Evolutionary conservation across 495 filamentous ascomycete species (phyloP), one percentile per base, ranked within the genome.

Genomic region (Peziza echinospora): DNA sequence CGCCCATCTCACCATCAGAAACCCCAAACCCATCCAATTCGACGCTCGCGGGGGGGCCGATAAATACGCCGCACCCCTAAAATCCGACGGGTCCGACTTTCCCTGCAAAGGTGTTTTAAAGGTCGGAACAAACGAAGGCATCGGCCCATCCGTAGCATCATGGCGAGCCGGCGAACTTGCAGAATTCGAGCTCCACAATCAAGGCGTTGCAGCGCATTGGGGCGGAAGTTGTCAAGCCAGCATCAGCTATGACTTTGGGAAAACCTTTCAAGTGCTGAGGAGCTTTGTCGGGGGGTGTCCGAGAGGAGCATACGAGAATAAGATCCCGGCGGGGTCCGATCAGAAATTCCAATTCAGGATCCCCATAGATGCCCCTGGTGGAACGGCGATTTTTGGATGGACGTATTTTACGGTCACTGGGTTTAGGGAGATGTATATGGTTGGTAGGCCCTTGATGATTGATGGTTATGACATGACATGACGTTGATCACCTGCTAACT

Each of bases 361-460:
- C 10, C 71, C 72, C 2, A 39, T 48, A 0, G 62, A 64, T 23
- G 59, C 62, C 7, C 57, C 51, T 13, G 53, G 58, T 22, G 71
- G 68, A 0, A 16, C 41, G 0, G 63, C 60, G 7, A 54, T 64
- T 0, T 58, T 74, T 6, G 62, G 66, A 0, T 74, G 70, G 55
- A 59, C 44, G 3, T 59, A 55, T 55, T 48, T 48, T 41, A 55
- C 67, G 55, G 50, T 64, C 25, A 54, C 64, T 0, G 70, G 69
- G 0, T 68, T 70, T 28, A 62, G 67, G 5, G 69, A 71, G 45
- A 67, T 69, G 54, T 75, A 73, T 52, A 69, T 68, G 65, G n/a
- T n/a, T n/a, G n/a, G n/a, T n/a, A n/a, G n/a, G n/a, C n/a, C n/a
- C n/a, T n/a, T n/a, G n/a, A n/a, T n/a, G n/a, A n/a, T n/a, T n/a